Percentiles rank a stretch among this genome's conserved stretches.
Conservation (phyloP, 2,329 filamentous ascomycete species). For the Metarhizium brunneum region DNA sequence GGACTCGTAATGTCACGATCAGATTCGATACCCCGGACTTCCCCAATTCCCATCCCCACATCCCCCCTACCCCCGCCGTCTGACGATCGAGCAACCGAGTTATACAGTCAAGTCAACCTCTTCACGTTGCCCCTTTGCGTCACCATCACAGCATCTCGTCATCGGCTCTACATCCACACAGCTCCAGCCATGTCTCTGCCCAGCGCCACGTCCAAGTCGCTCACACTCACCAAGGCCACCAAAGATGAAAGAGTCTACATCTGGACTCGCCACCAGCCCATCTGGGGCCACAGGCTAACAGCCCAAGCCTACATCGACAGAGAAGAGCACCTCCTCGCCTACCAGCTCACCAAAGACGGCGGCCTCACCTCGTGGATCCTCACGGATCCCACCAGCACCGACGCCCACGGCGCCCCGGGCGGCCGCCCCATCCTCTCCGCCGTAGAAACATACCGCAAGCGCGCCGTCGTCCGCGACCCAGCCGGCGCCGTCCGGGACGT, state of each 20-base stretch:
- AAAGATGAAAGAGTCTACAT: constrained; percentile 41
- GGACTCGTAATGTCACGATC: too few species aligned
- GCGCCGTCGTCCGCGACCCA: constrained; percentile 35
- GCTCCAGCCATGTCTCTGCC: constrained; percentile 9
- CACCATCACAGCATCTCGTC: background rate
- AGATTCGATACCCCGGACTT: too few species aligned
- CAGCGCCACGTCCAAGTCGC: constrained; percentile 12
- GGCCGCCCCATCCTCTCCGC: constrained; percentile 48
- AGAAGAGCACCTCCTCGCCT: constrained; percentile 46
- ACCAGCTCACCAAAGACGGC: constrained; percentile 47
- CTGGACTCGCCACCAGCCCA: constrained; percentile 45
- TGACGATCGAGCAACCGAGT: too few species aligned
- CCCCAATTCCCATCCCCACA: too few species aligned
- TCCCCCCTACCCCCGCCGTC: too few species aligned
- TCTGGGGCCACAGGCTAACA: constrained; percentile 51
- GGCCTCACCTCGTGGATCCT: constrained; percentile 58
- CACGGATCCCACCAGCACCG: constrained; percentile 22
- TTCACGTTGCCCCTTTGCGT: background rate
- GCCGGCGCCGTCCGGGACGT: constrained; percentile 37
- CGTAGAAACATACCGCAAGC: constrained; percentile 56
- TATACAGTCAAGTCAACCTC: background rate
- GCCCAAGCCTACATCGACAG: constrained; percentile 48
- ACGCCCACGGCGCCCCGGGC: constrained; percentile 19
- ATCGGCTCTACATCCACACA: background rate
- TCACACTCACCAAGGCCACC: constrained; percentile 46